Percentiles rank a stretch among this genome's conserved stretches.
phyloP scores from a whole-genome alignment of 139 green algal species.

The Closterium sp. region DNA sequence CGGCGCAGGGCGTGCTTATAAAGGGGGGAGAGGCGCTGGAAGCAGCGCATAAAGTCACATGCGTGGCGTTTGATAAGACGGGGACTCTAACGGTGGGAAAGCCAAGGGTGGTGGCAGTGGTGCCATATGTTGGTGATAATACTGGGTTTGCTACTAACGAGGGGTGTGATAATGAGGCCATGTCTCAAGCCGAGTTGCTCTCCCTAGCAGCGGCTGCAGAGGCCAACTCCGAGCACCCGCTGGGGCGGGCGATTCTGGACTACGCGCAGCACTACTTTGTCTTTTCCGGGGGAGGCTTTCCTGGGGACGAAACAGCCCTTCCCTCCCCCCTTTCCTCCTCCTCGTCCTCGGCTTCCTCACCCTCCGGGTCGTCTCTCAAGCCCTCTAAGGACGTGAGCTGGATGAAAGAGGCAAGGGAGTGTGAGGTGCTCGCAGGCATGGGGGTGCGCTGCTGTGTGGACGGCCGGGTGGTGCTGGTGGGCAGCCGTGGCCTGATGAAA shows the following conservation, averaged over 20 bases:
- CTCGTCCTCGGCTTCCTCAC: neutral
- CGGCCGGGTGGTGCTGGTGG: slow-evolving; percentile 37
- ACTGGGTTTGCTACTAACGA: slow-evolving; percentile 18
- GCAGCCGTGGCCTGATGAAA: slow-evolving; percentile 42
- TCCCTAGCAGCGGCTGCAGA: slow-evolving; percentile 78
- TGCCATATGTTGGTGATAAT: neutral
- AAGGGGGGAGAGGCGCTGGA: slow-evolving; percentile 85
- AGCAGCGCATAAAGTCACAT: slow-evolving; percentile 58
- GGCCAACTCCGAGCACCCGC: slow-evolving; percentile 80
- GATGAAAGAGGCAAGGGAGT: slow-evolving; percentile 21
- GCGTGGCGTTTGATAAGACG: slow-evolving; percentile 96
- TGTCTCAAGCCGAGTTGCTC: slow-evolving; percentile 57
- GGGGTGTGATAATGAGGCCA: neutral
- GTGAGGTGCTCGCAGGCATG: slow-evolving; percentile 41
- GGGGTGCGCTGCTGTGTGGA: slow-evolving; percentile 44
- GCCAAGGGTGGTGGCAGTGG: slow-evolving; percentile 58
- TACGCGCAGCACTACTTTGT: slow-evolving; percentile 50
- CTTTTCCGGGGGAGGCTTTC: neutral
- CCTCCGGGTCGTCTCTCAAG: neutral
- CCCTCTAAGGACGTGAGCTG: slow-evolving; percentile 25
- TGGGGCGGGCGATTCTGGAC: slow-evolving; percentile 77
- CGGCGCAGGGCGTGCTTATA: slow-evolving; percentile 86
- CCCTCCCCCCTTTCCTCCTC: neutral
- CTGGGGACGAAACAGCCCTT: neutral
- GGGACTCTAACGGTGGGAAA: slow-evolving; percentile 85